Percentiles rank a stretch among this genome's conserved stretches.
Evolutionary conservation across 2,329 filamentous ascomycete species (phyloP).

Genomic region (Xylaria sp.): DNA sequence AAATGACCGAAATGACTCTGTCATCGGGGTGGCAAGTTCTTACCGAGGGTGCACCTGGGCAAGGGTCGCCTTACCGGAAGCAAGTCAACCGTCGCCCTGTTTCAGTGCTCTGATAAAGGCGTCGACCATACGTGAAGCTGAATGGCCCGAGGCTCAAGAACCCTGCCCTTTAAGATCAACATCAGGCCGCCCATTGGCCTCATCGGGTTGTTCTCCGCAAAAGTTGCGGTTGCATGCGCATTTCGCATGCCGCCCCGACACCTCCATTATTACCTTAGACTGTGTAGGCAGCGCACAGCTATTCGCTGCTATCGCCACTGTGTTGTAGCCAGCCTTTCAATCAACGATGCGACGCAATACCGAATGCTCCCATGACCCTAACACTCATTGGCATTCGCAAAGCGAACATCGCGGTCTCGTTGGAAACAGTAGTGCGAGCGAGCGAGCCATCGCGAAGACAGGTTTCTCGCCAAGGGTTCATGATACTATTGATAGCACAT

Average conservation of each 20-base stretch:
- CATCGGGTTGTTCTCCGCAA: constrained; percentile 21
- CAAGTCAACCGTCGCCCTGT: constrained; percentile 20
- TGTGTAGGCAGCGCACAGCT: neutral
- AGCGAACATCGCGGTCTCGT: constrained; percentile 12
- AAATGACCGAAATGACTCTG: too few species aligned
- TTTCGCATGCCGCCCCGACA: constrained; percentile 10
- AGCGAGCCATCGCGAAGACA: neutral
- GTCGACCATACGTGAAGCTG: constrained; percentile 17
- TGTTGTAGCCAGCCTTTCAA: neutral
- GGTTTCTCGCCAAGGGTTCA: neutral
- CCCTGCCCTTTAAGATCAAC: constrained; percentile 14
- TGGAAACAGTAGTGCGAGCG: constrained; percentile 1
- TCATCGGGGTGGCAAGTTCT: neutral
- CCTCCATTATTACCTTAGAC: neutral
- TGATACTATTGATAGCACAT: constrained; percentile 29
- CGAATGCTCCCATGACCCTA: constrained; percentile 7
- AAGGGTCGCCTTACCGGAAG: constrained; percentile 25
- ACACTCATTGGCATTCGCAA: constrained; percentile 17
- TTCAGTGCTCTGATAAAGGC: constrained; percentile 18
- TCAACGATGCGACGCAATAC: constrained; percentile 9
- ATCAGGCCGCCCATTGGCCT: constrained; percentile 12
- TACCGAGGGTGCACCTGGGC: constrained; percentile 7
- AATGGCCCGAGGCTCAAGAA: constrained; percentile 14
- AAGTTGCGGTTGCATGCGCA: constrained; percentile 16
- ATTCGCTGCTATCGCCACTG: constrained; percentile 4